These are phyloP conservation scores for Zea luxurians DNA, from an alignment of 176 grass and related monocot genomes.

Conservation along the genomic window DNA sequence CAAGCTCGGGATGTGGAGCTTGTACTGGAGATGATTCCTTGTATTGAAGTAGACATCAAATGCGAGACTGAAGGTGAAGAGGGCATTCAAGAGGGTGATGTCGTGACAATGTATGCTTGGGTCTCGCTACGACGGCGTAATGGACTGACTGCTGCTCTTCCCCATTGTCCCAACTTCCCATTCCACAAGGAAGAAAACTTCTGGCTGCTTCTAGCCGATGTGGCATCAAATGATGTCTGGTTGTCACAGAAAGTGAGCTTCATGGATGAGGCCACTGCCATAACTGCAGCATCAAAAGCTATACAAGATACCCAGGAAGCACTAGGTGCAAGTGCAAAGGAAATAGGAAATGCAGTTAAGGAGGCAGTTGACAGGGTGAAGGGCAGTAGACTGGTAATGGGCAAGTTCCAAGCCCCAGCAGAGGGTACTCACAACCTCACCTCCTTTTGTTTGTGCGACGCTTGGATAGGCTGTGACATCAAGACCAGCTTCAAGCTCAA, in stretches of 20 bases:
- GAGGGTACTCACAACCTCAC: slow-evolving; percentile 85
- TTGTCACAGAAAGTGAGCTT: slow-evolving; percentile 94
- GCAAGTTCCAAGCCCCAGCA: slow-evolving; percentile 80
- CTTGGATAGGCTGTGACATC: slow-evolving; percentile 82
- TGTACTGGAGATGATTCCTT: slow-evolving; percentile 93
- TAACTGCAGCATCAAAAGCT: slow-evolving; percentile 83
- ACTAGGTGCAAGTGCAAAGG: slow-evolving; percentile 61
- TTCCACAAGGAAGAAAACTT: slow-evolving; percentile 99
- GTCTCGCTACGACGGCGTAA: slow-evolving; percentile 75
- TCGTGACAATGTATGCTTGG: slow-evolving; percentile 98
- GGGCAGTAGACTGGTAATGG: slow-evolving; percentile 83
- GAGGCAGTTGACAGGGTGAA: slow-evolving; percentile 85
- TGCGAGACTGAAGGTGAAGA: slow-evolving; percentile 99
- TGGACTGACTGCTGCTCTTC: slow-evolving; percentile 79
- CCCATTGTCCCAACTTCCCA: slow-evolving; percentile 72
- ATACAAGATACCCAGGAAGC: slow-evolving; percentile 92
- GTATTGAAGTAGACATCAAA: slow-evolving; percentile 79
- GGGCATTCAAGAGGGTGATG: slow-evolving; percentile 86
- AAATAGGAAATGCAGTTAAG: slow-evolving; percentile 66
- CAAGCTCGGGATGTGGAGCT: slow-evolving; percentile 71
- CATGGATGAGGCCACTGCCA: slow-evolving; percentile 78
- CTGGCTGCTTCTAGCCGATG: slow-evolving; percentile 84
- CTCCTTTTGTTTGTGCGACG: slow-evolving; percentile 70
- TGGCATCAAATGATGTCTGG: slow-evolving; percentile 74
- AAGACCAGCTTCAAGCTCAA: slow-evolving; percentile 90